A percentile compares a stretch with the other conserved stretches of the same genome.
Evolutionary conservation across 495 filamentous ascomycete species (phyloP).

Genomic region (Barbatosphaeria neglecta): DNA sequence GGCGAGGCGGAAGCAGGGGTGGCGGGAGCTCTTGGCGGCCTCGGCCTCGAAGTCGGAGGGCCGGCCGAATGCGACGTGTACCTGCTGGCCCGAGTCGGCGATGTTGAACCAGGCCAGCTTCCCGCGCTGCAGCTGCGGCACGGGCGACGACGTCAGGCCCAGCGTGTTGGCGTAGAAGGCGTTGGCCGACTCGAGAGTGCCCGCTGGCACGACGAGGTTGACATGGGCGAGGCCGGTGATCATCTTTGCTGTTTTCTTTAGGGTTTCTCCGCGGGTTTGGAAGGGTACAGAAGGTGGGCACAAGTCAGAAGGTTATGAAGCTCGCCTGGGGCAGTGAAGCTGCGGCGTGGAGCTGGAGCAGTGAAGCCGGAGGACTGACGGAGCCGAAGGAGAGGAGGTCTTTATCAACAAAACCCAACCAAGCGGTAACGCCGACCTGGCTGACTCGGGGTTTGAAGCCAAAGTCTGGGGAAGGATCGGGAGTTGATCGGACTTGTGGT

Average conservation of each 20-base stretch:
- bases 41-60: constrained; percentile 25
- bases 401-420: no score
- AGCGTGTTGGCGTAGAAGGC: constrained; percentile 47
- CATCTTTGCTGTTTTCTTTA: constrained; percentile 27
- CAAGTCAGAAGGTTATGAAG: no score
- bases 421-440: no score
- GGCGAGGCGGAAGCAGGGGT: constrained; percentile 46
- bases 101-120: constrained; percentile 51
- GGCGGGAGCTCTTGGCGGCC: constrained; percentile 23
- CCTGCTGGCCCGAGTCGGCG: constrained; percentile 43
- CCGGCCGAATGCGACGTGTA: constrained; percentile 42
- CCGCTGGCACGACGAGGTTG: constrained; percentile 46
- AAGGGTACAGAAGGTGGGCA: no score
- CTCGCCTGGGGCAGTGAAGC: no score
- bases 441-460: no score
- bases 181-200: constrained; percentile 38
- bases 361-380: no score
- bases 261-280: no score
- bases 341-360: no score
- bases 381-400: no score
- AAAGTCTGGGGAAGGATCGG: no score
- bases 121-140: constrained; percentile 38
- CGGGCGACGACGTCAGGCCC: constrained; percentile 34
- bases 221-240: constrained; percentile 50
- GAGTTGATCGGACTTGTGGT: no score